phyloP scores from a whole-genome alignment of 1,284 basidiomycete species.

The Mycosarcoma mackinlayi region DNA sequence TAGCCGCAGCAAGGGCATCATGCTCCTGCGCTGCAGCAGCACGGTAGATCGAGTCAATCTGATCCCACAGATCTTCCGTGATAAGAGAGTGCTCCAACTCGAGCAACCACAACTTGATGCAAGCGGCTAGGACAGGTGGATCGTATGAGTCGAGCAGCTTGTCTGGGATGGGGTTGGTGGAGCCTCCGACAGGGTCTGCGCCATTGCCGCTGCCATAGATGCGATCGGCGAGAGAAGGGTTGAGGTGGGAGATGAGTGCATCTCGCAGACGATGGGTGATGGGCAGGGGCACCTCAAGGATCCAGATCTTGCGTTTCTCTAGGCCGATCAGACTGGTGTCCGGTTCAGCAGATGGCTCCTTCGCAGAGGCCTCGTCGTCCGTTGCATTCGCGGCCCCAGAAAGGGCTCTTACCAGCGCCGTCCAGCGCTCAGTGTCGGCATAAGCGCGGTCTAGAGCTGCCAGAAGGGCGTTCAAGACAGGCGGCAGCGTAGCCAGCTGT shows the following conservation, averaged over 20 bases:
- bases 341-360: slow-evolving; percentile 4
- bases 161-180: slow-evolving; percentile 41
- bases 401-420: slow-evolving; percentile 12
- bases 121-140: slow-evolving; percentile 83
- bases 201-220: slow-evolving; percentile 27
- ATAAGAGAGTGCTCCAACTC: slow-evolving; percentile 61
- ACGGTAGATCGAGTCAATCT: slow-evolving; percentile 58
- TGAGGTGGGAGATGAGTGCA: slow-evolving; percentile 74
- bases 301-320: slow-evolving; percentile 91
- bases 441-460: slow-evolving; percentile 77
- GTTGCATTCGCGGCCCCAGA: background rate
- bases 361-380: background rate
- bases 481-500: slow-evolving; percentile 72
- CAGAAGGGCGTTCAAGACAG: slow-evolving; percentile 79
- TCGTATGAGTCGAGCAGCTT: slow-evolving; percentile 82
- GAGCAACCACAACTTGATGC: slow-evolving; percentile 80
- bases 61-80: slow-evolving; percentile 59
- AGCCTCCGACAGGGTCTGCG: slow-evolving; percentile 6
- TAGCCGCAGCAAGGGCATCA: slow-evolving; percentile 39
- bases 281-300: slow-evolving; percentile 79
- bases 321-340: slow-evolving; percentile 24
- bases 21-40: slow-evolving; percentile 58
- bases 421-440: slow-evolving; percentile 70
- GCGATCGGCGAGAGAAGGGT: slow-evolving; percentile 34
- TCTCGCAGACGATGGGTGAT: slow-evolving; percentile 85